Base-by-base conservation (phyloP, 495 filamentous ascomycete genomes). In the Corynascus novoguineensis region DNA sequence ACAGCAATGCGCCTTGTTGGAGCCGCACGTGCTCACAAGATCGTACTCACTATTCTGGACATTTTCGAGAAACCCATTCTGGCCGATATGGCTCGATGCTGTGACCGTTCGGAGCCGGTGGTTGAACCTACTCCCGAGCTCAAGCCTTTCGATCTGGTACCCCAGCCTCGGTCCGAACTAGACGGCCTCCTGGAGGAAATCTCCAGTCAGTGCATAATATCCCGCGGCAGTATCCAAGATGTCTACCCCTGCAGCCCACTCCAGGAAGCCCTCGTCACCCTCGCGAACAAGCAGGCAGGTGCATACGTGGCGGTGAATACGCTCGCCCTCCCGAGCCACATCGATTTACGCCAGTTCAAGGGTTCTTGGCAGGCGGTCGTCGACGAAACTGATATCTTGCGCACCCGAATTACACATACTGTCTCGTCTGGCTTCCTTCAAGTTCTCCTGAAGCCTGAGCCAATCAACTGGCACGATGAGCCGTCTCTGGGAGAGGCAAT, bases 161-260 rank as follows among this genome's bases (percentile, higher is more conserved):
- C 68, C 2, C 41, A 61, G 32, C 64, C 60, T 8, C 50, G 65
- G 3, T 15, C 60, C 4, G 51, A 61, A 22, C 41, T 58, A 4
- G 48, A 57, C 1, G 38, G 25, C 9, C 12, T 80, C 5, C 19
- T 83, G 24, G 66, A 75, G 2, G 79, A 83, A 21, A 65, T 79
- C 12, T 66, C 70, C 12, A 65, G 64, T 2, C 72, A 72, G 35
- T 85, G 80, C 46, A 24, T 48, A 7, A 58, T 84, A 10, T 53
- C 67, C 0, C 24, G 25, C 14, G 50, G 9, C 22, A 34, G 42
- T 24, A 72, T 87, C 40, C 68, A 73, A 48, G 79, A 85, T 51
- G 74, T 83, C 27, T 86, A 85, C 57, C 83, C 82, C 1, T 85
- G 81, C 65, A 85, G 68, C 57, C 71, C 79, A 6, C 58, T 82